Evolutionary conservation across 768 basidiomycete species (phyloP).

Genomic region (Suillus subluteus): DNA sequence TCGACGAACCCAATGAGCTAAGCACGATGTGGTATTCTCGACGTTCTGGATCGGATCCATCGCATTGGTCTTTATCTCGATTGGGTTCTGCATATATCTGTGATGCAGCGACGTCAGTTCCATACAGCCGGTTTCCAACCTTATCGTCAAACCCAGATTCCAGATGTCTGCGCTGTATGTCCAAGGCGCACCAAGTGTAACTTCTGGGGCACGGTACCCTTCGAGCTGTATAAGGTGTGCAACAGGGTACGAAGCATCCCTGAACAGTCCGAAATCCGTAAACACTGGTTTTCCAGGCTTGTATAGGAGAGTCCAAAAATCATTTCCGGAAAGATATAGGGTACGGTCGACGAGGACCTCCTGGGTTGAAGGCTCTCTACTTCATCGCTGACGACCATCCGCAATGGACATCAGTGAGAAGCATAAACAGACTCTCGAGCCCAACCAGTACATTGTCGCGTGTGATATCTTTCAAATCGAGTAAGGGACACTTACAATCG

Average conservation of each 20-base stretch:
- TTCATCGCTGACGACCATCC: not conserved
- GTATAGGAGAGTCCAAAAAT: not conserved
- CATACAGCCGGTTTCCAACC: not conserved
- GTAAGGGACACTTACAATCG: not conserved
- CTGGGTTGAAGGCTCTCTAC: not conserved
- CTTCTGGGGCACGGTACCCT: conserved; percentile 24
- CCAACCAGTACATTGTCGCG: not conserved
- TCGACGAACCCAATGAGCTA: not conserved
- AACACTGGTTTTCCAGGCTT: not conserved
- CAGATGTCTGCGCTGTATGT: conserved; percentile 25
- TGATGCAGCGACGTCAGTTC: not conserved
- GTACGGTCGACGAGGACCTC: not conserved
- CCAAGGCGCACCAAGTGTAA: conserved; percentile 23
- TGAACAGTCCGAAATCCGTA: not conserved
- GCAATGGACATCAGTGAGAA: no score
- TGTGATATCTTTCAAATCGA: not conserved
- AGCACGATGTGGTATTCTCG: not conserved
- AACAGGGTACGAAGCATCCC: not conserved
- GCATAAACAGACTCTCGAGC: not conserved
- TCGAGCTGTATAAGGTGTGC: conserved; percentile 11
- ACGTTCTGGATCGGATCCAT: not conserved
- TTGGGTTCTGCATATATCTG: not conserved
- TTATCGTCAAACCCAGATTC: conserved; percentile 25
- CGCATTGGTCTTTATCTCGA: not conserved
- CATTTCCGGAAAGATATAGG: not conserved